Percentiles rank a stretch among this genome's conserved stretches.
Evolutionary conservation across 2,329 filamentous ascomycete species (phyloP).

Genomic region (Alternaria ventricosa): DNA sequence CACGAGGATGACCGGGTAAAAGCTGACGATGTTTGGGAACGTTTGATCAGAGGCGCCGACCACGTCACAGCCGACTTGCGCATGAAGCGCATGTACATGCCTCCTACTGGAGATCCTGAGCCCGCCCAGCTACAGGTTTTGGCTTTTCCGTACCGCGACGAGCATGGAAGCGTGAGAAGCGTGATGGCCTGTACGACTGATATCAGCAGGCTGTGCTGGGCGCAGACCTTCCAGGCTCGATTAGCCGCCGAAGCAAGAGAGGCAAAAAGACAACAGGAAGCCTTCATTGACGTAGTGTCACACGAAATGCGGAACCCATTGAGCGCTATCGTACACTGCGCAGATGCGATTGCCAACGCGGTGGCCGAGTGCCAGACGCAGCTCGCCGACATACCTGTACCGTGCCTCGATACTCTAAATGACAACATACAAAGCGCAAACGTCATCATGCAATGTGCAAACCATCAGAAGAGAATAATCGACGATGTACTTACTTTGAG

Average conservation of each 20-base stretch:
- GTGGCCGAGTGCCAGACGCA: conserved; percentile 39
- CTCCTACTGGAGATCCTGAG: conserved; percentile 39
- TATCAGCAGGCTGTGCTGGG: conserved; percentile 49
- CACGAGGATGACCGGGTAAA: conserved; percentile 36
- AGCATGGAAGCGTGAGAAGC: conserved; percentile 36
- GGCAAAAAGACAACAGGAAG: conserved; percentile 49
- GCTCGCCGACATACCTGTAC: conserved; percentile 28
- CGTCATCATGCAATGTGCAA: conserved; percentile 55
- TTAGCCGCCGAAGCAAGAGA: conserved; percentile 48
- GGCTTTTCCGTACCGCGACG: conserved; percentile 44
- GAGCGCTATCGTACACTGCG: conserved; percentile 53
- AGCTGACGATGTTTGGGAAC: conserved; percentile 33
- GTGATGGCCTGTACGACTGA: conserved; percentile 51
- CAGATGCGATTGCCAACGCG: conserved; percentile 51
- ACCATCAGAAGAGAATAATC: conserved; percentile 57
- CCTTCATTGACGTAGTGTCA: conserved; percentile 49
- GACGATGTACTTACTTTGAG: conserved; percentile 56
- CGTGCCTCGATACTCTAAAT: conserved; percentile 34
- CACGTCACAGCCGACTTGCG: conserved; percentile 38
- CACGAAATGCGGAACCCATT: conserved; percentile 57
- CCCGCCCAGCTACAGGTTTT: conserved; percentile 42
- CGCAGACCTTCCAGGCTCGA: conserved; percentile 47
- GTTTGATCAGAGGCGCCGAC: conserved; percentile 30
- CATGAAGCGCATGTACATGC: conserved; percentile 38
- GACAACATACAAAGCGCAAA: conserved; percentile 47